A percentile compares a stretch with the other conserved stretches of the same genome.
Evolutionary conservation across 805 yeast species (phyloP).

Genomic region (Jamesozyma spencerorum): DNA sequence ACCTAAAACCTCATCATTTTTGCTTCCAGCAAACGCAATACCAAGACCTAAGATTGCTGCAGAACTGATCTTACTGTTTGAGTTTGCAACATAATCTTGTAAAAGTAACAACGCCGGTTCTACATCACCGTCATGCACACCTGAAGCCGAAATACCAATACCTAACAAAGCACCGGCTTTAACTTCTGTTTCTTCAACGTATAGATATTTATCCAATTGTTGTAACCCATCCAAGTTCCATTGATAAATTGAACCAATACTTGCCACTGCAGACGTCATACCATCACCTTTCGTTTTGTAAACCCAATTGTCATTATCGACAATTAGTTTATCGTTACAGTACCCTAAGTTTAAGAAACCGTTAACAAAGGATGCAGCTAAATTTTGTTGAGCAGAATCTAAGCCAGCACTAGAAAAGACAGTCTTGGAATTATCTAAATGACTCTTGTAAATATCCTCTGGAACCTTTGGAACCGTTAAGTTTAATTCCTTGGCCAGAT

Average conservation of each 20-base stretch:
- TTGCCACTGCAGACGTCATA: conserved; percentile 85
- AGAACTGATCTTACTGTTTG: conserved; percentile 54
- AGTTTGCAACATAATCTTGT: conserved; percentile 68
- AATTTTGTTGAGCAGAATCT: conserved; percentile 90
- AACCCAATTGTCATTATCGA: conserved; percentile 78
- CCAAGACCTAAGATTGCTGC: conserved; percentile 89
- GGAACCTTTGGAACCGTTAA: conserved; percentile 85
- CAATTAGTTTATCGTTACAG: conserved; percentile 72
- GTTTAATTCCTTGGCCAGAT: conserved; percentile 79
- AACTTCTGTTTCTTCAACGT: conserved; percentile 74
- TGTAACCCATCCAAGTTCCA: conserved; percentile 95
- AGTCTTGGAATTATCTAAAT: conserved; percentile 63
- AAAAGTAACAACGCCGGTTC: conserved; percentile 84
- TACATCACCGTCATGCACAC: conserved; percentile 84
- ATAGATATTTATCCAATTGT: conserved; percentile 76
- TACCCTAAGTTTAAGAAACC: conserved; percentile 87
- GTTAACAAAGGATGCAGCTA: conserved; percentile 91
- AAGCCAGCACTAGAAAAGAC: conserved; percentile 42
- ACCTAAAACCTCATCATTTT: conserved; percentile 72
- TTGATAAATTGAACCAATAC: conserved; percentile 78
- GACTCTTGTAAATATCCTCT: conserved; percentile 87
- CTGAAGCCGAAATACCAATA: conserved; percentile 83
- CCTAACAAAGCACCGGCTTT: conserved; percentile 96
- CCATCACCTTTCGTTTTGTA: conserved; percentile 88
- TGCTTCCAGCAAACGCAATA: conserved; percentile 89